Evolutionary conservation across 257 asterid genomes (phyloP).

Genomic region (Rauvolfia tetraphylla): DNA sequence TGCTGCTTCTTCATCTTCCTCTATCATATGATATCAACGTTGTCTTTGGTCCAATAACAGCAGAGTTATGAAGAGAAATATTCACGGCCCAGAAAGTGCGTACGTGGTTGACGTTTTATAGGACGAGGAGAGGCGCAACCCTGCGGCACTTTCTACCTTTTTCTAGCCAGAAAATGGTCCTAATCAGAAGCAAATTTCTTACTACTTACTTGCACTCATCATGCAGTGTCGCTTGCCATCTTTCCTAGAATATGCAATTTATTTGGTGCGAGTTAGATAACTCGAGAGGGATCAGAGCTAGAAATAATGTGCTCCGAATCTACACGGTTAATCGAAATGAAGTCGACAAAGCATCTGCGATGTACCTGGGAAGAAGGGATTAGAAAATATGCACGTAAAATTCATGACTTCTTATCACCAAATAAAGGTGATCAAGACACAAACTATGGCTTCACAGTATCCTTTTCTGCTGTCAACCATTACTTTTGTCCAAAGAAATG

Average conservation of each 20-base stretch:
- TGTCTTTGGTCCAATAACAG: not conserved
- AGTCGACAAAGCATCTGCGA: too few relatives aligned
- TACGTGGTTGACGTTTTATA: not conserved
- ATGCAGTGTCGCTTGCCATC: not conserved
- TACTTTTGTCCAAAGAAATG: too few relatives aligned
- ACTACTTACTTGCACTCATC: not conserved
- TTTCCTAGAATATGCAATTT: not conserved
- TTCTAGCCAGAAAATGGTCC: not conserved
- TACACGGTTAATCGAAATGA: too few relatives aligned
- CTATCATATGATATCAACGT: not conserved
- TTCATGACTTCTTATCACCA: not conserved
- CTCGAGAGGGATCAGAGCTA: not conserved
- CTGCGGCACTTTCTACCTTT: not conserved
- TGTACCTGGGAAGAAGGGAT: too few relatives aligned
- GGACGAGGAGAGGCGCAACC: not conserved
- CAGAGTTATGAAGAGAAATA: not conserved
- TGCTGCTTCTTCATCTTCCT: slow-evolving; percentile 25
- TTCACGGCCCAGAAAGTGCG: not conserved
- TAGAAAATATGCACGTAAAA: not conserved
- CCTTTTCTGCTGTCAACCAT: too few relatives aligned
- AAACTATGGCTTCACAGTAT: too few relatives aligned
- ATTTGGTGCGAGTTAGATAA: not conserved
- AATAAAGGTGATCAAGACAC: not conserved
- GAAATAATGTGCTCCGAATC: too few relatives aligned
- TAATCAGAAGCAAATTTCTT: not conserved